These are phyloP conservation scores for Perilla frutescens DNA, from an alignment of 257 asterid species.

Conservation along the genomic window DNA sequence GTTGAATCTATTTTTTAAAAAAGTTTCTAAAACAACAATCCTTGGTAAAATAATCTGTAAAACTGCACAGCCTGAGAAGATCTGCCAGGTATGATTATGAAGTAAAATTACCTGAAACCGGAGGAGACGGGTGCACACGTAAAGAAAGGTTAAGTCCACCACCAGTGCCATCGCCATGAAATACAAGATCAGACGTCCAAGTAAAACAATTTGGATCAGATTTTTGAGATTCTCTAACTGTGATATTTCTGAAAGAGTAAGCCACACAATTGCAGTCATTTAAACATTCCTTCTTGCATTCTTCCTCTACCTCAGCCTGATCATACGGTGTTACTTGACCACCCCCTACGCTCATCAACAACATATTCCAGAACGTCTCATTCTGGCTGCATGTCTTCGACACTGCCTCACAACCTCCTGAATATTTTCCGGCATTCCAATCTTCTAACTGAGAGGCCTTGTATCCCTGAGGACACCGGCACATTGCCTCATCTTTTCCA, in stretches of 20 bases:
- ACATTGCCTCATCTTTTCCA: not conserved
- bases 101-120: conserved; percentile 36
- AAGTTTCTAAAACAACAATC: not conserved
- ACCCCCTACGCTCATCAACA: not conserved
- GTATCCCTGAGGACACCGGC: conserved; percentile 46
- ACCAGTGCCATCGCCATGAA: not conserved
- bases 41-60: not conserved
- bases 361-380: conserved; percentile 23
- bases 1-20: not conserved
- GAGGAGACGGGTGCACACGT: conserved; percentile 19
- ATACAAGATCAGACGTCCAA: conserved; percentile 3
- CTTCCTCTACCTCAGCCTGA: not conserved
- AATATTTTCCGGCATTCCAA: conserved; percentile 12
- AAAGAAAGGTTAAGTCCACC: conserved; percentile 25
- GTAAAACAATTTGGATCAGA: not conserved
- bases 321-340: not conserved
- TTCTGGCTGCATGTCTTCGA: conserved; percentile 20
- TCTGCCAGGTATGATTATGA: not conserved
- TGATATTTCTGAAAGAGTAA: not conserved
- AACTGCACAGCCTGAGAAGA: too few species aligned
- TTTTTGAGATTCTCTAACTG: not conserved
- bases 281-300: not conserved
- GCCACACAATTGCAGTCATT: conserved; percentile 1
- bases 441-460: not conserved
- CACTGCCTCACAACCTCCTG: conserved; percentile 33